phyloP scores from a whole-genome alignment of 495 filamentous ascomycete species.

The Hypoxylon crocopeplum region DNA sequence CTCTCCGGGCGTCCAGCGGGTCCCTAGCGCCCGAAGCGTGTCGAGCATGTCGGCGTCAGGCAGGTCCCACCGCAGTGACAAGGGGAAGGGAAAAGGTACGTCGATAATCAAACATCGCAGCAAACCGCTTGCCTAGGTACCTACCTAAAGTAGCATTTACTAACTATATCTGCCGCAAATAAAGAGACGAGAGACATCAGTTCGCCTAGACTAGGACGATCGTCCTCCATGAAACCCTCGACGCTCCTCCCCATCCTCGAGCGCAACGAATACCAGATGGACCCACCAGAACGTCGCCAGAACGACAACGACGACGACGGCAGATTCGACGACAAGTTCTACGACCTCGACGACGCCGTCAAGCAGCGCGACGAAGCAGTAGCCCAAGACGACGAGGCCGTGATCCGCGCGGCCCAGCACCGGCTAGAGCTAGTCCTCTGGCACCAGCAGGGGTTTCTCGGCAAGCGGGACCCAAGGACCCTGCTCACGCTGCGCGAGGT shows the following conservation, averaged over 20 bases:
- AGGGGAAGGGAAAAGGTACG: conserved; percentile 11
- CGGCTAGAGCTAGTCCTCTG: conserved; percentile 7
- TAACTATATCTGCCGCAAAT: too few species aligned
- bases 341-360: conserved; percentile 7
- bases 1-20: too few species aligned
- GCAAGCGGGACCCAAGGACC: neutral
- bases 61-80: neutral
- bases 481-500: conserved; percentile 12
- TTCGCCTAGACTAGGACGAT: too few species aligned
- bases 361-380: conserved; percentile 8
- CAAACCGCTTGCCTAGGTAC: neutral
- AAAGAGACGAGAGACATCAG: too few species aligned
- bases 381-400: neutral
- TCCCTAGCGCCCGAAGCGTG: too few species aligned
- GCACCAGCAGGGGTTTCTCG: conserved; percentile 1
- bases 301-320: neutral
- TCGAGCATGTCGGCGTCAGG: too few species aligned
- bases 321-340: neutral
- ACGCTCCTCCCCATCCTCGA: neutral
- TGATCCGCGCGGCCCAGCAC: neutral
- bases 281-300: too few species aligned
- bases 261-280: neutral
- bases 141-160: too few species aligned
- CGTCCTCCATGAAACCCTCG: too few species aligned
- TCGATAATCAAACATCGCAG: neutral